Evolutionary conservation across 148 eudicot species (phyloP).

Genomic region (Diospyros lotus): DNA sequence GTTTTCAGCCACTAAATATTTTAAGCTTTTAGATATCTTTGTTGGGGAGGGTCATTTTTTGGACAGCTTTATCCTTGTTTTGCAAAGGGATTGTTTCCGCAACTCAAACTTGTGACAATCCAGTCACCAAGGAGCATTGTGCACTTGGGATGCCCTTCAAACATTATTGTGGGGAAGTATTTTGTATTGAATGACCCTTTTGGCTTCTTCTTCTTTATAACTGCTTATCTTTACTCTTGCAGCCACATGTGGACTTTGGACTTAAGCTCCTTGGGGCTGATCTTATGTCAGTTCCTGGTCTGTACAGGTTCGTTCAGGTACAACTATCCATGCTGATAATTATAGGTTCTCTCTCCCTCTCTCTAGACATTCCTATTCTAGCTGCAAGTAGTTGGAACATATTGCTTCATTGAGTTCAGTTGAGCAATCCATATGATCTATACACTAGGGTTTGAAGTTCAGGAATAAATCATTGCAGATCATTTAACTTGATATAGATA

Average conservation of each 20-base stretch:
- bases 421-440: not conserved
- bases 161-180: not conserved
- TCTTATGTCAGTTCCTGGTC: constrained; percentile 93
- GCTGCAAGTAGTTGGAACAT: not conserved
- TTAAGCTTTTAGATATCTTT: not conserved
- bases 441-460: not conserved
- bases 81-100: too few relatives aligned
- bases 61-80: too few relatives aligned
- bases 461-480: not conserved
- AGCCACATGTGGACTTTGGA: constrained; percentile 97
- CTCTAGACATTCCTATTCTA: not conserved
- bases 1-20: constrained; percentile 3
- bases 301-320: constrained; percentile 86
- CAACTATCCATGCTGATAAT: not conserved
- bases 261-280: constrained; percentile 86
- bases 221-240: constrained; percentile 20
- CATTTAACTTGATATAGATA: not conserved
- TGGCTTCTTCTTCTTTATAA: not conserved
- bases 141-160: not conserved
- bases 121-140: too few relatives aligned
- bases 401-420: not conserved
- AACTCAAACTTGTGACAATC: too few relatives aligned
- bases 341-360: not conserved
- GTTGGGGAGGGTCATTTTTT: too few relatives aligned
- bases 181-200: not conserved